Percentiles rank a stretch among this genome's conserved stretches.
Evolutionary conservation across 495 filamentous ascomycete species (phyloP).

Genomic region (Evernia prunastri): DNA sequence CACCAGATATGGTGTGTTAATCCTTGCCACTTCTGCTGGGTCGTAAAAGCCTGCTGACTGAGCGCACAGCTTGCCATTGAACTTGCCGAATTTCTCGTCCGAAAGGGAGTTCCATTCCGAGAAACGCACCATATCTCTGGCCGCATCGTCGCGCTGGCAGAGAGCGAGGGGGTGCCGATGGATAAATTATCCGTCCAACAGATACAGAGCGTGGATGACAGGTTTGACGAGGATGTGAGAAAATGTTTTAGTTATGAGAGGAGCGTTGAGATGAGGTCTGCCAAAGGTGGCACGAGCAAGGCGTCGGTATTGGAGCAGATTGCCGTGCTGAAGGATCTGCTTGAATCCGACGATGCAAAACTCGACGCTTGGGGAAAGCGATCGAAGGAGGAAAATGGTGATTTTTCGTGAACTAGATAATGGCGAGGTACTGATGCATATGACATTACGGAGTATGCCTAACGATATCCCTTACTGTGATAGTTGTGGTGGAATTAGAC

Average conservation of each 20-base stretch:
- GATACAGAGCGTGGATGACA: slow-evolving; percentile 63
- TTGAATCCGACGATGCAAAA: slow-evolving; percentile 4
- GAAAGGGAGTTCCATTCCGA: slow-evolving; percentile 70
- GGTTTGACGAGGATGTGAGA: slow-evolving; percentile 71
- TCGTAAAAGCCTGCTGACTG: background rate
- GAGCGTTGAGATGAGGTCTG: slow-evolving; percentile 75
- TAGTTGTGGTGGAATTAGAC: background rate
- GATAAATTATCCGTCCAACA: slow-evolving; percentile 65
- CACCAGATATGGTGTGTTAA: slow-evolving; percentile 66
- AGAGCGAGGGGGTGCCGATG: slow-evolving; percentile 65
- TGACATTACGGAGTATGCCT: background rate
- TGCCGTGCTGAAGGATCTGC: slow-evolving; percentile 51
- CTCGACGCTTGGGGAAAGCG: slow-evolving; percentile 7
- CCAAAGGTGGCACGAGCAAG: slow-evolving; percentile 65
- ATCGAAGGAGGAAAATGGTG: background rate
- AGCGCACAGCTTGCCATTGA: slow-evolving; percentile 50
- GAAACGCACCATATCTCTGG: slow-evolving; percentile 91
- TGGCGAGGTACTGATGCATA: background rate
- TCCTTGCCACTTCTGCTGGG: slow-evolving; percentile 32
- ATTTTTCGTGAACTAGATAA: slow-evolving; percentile 4
- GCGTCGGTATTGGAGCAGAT: slow-evolving; percentile 73
- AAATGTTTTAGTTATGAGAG: slow-evolving; percentile 77
- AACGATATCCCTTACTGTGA: background rate
- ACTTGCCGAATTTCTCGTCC: slow-evolving; percentile 84
- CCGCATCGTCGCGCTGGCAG: slow-evolving; percentile 66